These are phyloP conservation scores for Magnaporthiopsis rhizophila DNA, from an alignment of 2,329 filamentous ascomycete genomes.

Conservation along the genomic window DNA sequence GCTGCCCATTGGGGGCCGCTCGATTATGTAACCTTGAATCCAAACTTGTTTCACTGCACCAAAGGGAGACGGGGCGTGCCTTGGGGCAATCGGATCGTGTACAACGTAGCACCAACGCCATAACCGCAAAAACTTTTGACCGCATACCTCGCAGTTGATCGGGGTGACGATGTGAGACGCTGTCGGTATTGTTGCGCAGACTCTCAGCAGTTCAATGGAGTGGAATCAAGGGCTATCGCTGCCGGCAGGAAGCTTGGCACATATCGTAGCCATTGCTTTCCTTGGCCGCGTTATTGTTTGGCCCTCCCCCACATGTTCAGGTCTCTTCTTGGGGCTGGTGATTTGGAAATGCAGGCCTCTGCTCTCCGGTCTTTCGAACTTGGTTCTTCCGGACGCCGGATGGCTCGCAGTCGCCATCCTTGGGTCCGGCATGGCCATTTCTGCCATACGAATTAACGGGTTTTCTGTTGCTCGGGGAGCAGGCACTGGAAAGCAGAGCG, in stretches of 20 bases:
- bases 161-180: neutral
- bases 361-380: neutral
- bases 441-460: neutral
- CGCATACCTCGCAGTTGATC: neutral
- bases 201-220: neutral
- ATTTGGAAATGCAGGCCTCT: neutral
- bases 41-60: neutral
- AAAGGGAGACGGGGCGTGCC: too few species aligned
- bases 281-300: constrained; percentile 2
- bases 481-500: constrained; percentile 13
- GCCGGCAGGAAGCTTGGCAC: neutral
- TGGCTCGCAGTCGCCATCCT: neutral
- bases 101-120: neutral
- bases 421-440: neutral
- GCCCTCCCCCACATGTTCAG: neutral
- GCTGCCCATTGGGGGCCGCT: neutral
- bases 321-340: neutral
- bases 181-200: neutral
- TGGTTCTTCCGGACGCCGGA: neutral
- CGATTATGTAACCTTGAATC: neutral
- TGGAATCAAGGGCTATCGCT: neutral
- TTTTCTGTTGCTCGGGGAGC: neutral
- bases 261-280: constrained; percentile 1
- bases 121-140: neutral
- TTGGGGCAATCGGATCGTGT: too few species aligned